These are phyloP conservation scores for Tranzscheliella williamsii DNA, from an alignment of 1,284 basidiomycete species.

Conservation along the genomic window DNA sequence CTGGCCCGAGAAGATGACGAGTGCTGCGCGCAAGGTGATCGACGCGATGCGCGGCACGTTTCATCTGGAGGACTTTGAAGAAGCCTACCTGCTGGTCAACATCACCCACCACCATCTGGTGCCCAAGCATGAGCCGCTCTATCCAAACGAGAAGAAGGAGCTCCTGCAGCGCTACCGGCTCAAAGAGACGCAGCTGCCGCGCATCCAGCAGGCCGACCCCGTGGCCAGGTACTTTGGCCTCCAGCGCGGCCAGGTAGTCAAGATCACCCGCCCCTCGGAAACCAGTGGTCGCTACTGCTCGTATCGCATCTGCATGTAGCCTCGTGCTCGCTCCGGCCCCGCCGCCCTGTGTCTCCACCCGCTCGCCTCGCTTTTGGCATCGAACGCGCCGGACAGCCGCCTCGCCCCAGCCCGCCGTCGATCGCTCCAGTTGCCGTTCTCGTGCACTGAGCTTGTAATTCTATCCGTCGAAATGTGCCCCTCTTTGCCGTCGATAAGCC, in stretches of 20 bases:
- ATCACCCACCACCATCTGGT: conserved; percentile 92
- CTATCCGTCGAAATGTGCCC: too few species aligned
- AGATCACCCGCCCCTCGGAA: conserved; percentile 92
- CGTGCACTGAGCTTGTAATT: too few species aligned
- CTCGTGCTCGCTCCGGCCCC: too few species aligned
- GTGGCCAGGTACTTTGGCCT: conserved; percentile 97
- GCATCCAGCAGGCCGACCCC: conserved; percentile 93
- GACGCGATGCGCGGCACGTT: conserved; percentile 69
- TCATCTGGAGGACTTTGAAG: conserved; percentile 92
- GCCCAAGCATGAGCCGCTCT: conserved; percentile 87
- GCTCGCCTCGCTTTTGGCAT: too few species aligned
- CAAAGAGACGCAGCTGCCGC: conserved; percentile 95
- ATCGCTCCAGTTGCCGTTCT: too few species aligned
- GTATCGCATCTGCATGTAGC: conserved; percentile 73
- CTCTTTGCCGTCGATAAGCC: too few species aligned
- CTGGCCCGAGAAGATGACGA: conserved; percentile 93
- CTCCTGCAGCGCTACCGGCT: conserved; percentile 91
- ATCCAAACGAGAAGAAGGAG: conserved; percentile 80
- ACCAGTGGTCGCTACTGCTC: conserved; percentile 93
- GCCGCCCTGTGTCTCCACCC: too few species aligned
- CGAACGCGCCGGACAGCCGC: too few species aligned
- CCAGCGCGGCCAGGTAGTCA: conserved; percentile 92
- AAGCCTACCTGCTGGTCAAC: conserved; percentile 94
- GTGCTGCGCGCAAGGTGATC: conserved; percentile 80
- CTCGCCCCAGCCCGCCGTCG: too few species aligned